phyloP scores from a whole-genome alignment of 306 rosid genomes.

The Corylus americana region DNA sequence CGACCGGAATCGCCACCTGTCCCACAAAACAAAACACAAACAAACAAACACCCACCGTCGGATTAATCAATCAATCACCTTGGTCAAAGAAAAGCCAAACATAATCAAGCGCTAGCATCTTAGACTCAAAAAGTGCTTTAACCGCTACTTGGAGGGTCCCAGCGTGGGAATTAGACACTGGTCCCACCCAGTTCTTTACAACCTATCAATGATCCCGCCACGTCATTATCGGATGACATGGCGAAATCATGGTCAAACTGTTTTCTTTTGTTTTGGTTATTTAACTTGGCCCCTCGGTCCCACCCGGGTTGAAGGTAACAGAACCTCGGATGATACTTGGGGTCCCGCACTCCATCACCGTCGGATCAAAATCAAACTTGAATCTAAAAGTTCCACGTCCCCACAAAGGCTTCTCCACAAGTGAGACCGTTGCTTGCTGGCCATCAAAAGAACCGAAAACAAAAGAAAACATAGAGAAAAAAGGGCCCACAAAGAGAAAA shows the following conservation, averaged over 20 bases:
- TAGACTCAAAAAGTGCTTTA: background rate
- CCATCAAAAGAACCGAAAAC: conserved; percentile 41
- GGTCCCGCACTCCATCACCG: background rate
- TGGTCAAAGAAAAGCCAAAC: no score
- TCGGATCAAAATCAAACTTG: conserved; percentile 9
- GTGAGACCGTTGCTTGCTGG: conserved; percentile 23
- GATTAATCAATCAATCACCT: conserved; percentile 7
- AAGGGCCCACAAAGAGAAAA: background rate
- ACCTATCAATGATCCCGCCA: background rate
- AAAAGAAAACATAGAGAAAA: conserved; percentile 5
- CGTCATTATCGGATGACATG: conserved; percentile 7
- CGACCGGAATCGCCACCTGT: conserved; percentile 94
- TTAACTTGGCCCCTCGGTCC: background rate
- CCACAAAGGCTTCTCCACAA: conserved; percentile 38
- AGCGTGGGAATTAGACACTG: background rate
- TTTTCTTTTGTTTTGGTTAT: background rate
- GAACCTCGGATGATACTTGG: background rate
- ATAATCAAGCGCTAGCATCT: background rate
- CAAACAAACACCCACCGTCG: conserved; percentile 4
- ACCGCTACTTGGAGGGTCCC: background rate
- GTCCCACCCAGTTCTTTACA: background rate
- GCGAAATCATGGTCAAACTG: conserved; percentile 10
- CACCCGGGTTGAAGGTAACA: background rate
- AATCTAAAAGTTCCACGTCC: conserved; percentile 14
- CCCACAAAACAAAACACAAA: conserved; percentile 31